Percentiles rank a stretch among this genome's conserved stretches.
Conservation (phyloP, 768 basidiomycete genomes). For the Galerina sulciceps region DNA sequence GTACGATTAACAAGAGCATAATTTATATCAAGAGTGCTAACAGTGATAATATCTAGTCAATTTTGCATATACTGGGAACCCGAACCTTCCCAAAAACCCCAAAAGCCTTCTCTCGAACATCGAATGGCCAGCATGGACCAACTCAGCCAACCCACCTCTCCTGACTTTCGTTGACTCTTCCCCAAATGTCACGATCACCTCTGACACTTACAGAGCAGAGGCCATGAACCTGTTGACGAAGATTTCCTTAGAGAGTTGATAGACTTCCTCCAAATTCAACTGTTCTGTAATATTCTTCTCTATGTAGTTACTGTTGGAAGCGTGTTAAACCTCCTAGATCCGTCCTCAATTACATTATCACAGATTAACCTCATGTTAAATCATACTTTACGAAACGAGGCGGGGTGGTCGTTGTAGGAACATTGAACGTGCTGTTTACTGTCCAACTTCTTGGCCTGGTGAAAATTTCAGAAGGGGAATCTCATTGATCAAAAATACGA, state of each 20-base stretch:
- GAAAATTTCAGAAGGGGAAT: no score
- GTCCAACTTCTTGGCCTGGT: no score
- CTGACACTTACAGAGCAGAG: constrained; percentile 19
- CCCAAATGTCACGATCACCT: constrained; percentile 18
- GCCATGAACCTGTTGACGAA: constrained; percentile 19
- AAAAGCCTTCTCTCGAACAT: constrained; percentile 21
- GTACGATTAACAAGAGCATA: constrained; percentile 2
- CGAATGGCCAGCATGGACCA: constrained; percentile 20
- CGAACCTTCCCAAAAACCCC: constrained; percentile 15
- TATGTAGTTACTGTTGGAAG: no score
- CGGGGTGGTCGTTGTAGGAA: no score
- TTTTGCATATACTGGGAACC: constrained; percentile 16
- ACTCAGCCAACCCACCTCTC: constrained; percentile 20
- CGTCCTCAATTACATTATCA: no score
- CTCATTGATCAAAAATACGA: no score
- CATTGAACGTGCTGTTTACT: no score
- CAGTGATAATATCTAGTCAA: constrained; percentile 11
- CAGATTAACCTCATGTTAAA: no score
- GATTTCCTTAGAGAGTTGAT: constrained; percentile 1
- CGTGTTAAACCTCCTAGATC: no score
- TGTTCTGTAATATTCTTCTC: no score
- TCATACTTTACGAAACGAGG: no score
- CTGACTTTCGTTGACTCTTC: constrained; percentile 24
- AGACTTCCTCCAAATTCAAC: no score
- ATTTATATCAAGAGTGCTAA: background rate